Evolutionary conservation across 441 rosid species (phyloP).

Genomic region (Jatropha multifida): DNA sequence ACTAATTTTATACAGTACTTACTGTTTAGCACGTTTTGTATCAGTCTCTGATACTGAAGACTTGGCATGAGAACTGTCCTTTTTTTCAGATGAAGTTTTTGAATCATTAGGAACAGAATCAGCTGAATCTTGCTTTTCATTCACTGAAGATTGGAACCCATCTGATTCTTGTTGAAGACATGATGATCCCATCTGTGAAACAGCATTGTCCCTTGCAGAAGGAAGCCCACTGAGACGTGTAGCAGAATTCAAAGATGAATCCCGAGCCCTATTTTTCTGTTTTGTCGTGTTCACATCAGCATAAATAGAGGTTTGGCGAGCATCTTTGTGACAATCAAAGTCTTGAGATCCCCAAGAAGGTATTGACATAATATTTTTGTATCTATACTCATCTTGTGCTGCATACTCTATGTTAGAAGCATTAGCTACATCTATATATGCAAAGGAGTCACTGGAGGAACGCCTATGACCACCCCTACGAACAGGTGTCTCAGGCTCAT

Average conservation of each 20-base stretch:
- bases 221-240: conserved; percentile 48
- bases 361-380: conserved; percentile 39
- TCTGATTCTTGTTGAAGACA: conserved; percentile 54
- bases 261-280: conserved; percentile 62
- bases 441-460: conserved; percentile 98
- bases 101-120: conserved; percentile 55
- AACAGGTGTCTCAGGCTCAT: conserved; percentile 95
- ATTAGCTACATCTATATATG: conserved; percentile 71
- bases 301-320: conserved; percentile 46
- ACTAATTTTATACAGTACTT: conserved; percentile 33
- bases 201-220: conserved; percentile 53
- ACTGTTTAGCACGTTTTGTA: conserved; percentile 99
- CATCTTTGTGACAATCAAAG: conserved; percentile 56
- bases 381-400: conserved; percentile 60
- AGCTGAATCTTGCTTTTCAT: conserved; percentile 57
- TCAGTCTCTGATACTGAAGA: conserved; percentile 69
- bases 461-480: conserved; percentile 94
- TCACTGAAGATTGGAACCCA: conserved; percentile 37
- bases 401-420: conserved; percentile 56
- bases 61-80: conserved; percentile 52
- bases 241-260: conserved; percentile 44
- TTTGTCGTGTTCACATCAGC: conserved; percentile 49
- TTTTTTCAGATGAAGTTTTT: conserved; percentile 57
- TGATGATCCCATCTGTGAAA: conserved; percentile 51
- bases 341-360: conserved; percentile 73